Conservation (phyloP, 495 filamentous ascomycete genomes). For the Geoglossum glabrum region DNA sequence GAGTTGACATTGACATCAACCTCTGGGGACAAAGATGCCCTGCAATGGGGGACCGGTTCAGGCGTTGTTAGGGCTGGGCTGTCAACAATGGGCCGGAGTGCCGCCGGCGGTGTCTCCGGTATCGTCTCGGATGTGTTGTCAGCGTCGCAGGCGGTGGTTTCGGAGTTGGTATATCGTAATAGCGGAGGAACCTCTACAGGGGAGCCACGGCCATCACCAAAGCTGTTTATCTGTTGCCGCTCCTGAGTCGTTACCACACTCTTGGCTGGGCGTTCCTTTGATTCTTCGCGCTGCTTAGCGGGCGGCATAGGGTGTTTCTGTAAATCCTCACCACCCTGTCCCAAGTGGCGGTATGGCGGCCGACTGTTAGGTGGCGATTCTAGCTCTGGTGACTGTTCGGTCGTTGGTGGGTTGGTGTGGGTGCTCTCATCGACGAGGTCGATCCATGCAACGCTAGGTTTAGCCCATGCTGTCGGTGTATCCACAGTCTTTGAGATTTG, state of each 20-base stretch:
- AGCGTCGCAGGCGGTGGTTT: no score
- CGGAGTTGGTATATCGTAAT: no score
- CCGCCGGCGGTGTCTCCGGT: no score
- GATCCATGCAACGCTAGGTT: background rate
- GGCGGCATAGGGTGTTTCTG: background rate
- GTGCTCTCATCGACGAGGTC: background rate
- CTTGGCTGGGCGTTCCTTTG: background rate
- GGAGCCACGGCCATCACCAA: no score
- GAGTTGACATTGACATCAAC: no score
- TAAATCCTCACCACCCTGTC: background rate
- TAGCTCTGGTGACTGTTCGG: background rate
- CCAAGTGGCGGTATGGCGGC: background rate
- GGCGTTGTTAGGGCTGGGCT: no score
- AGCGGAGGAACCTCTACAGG: no score
- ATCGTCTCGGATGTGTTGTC: no score
- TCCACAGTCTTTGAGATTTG: background rate
- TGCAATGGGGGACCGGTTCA: no score
- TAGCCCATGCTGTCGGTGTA: background rate
- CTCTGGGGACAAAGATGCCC: no score
- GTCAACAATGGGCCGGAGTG: no score
- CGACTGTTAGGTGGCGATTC: background rate
- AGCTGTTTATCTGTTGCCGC: background rate
- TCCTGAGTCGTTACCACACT: background rate
- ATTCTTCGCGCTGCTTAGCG: background rate
- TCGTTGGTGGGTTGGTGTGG: background rate